A percentile compares a stretch with the other conserved stretches of the same genome.
Conservation (phyloP, 768 basidiomycete species). For the Leccinum longicurvipes region DNA sequence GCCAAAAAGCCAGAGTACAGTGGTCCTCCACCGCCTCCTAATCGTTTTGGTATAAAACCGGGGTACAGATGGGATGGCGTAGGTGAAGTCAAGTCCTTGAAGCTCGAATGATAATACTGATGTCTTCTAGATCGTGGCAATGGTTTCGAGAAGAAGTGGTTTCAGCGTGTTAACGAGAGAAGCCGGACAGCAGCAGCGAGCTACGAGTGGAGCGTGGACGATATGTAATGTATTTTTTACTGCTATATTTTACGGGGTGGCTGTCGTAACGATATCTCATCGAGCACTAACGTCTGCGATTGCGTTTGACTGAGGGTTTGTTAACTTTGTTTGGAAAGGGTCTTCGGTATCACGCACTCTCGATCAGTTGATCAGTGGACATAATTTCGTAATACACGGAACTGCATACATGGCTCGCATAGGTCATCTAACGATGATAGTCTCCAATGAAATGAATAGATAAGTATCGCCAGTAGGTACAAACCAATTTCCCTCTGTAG, state of each 20-base stretch:
- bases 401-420: conserved; percentile 5
- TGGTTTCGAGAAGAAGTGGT: conserved; percentile 91
- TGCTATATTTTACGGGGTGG: neutral
- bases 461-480: conserved; percentile 14
- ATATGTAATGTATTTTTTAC: conserved; percentile 60
- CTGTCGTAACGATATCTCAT: neutral
- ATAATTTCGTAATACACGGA: neutral
- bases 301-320: neutral
- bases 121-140: conserved; percentile 70
- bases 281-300: neutral
- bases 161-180: conserved; percentile 77
- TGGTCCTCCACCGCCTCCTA: conserved; percentile 88
- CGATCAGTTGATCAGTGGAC: neutral
- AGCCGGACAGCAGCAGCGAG: conserved; percentile 69
- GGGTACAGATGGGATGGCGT: conserved; percentile 99
- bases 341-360: neutral
- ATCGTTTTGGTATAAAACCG: conserved; percentile 92
- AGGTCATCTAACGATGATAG: conserved; percentile 4
- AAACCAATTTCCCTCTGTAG: conserved; percentile 8
- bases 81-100: conserved; percentile 47
- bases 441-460: conserved; percentile 18
- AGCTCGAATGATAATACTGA: conserved; percentile 1
- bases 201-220: conserved; percentile 86
- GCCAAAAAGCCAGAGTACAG: conserved; percentile 80
- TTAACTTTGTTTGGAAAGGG: neutral